Percentiles rank a stretch among this genome's conserved stretches.
Evolutionary conservation across 805 yeast genomes (phyloP).

Genomic region (Debaryomyces tyrocola): DNA sequence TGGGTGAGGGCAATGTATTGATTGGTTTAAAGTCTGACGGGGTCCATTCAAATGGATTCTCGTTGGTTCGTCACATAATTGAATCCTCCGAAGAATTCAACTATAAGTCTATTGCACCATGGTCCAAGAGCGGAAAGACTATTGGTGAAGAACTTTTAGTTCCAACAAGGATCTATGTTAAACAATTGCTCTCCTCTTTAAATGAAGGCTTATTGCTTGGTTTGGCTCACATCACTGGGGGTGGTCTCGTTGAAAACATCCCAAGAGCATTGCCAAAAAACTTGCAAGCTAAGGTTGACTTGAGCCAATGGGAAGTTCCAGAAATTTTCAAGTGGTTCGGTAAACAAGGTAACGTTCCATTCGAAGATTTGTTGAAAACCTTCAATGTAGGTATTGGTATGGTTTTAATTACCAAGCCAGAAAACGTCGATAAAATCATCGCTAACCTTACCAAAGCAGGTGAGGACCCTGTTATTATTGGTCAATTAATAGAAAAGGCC

Average conservation of each 20-base stretch:
- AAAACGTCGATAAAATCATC: slow-evolving; percentile 59
- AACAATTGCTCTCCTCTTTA: slow-evolving; percentile 77
- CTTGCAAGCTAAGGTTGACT: slow-evolving; percentile 79
- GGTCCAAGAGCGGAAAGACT: slow-evolving; percentile 62
- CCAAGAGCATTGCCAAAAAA: slow-evolving; percentile 89
- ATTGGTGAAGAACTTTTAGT: slow-evolving; percentile 83
- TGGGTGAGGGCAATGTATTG: slow-evolving; percentile 78
- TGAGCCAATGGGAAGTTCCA: slow-evolving; percentile 79
- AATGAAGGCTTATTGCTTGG: slow-evolving; percentile 72
- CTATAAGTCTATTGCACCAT: slow-evolving; percentile 81
- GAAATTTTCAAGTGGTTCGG: slow-evolving; percentile 94
- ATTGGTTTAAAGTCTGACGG: slow-evolving; percentile 91
- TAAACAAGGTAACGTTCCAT: slow-evolving; percentile 85
- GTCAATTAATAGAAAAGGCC: slow-evolving; percentile 34
- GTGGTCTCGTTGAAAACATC: slow-evolving; percentile 93
- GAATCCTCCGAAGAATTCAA: slow-evolving; percentile 71
- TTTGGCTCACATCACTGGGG: slow-evolving; percentile 97
- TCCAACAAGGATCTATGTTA: slow-evolving; percentile 95
- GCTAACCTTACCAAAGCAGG: slow-evolving; percentile 59
- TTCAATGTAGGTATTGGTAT: slow-evolving; percentile 96
- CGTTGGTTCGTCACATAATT: slow-evolving; percentile 88
- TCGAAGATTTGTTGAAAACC: slow-evolving; percentile 81
- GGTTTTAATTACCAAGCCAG: slow-evolving; percentile 79
- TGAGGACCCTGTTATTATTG: slow-evolving; percentile 65
- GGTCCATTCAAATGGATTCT: slow-evolving; percentile 94